Percentiles rank a stretch among this genome's conserved stretches.
phyloP scores from a whole-genome alignment of 768 basidiomycete genomes.

The Amanita brunnescens region DNA sequence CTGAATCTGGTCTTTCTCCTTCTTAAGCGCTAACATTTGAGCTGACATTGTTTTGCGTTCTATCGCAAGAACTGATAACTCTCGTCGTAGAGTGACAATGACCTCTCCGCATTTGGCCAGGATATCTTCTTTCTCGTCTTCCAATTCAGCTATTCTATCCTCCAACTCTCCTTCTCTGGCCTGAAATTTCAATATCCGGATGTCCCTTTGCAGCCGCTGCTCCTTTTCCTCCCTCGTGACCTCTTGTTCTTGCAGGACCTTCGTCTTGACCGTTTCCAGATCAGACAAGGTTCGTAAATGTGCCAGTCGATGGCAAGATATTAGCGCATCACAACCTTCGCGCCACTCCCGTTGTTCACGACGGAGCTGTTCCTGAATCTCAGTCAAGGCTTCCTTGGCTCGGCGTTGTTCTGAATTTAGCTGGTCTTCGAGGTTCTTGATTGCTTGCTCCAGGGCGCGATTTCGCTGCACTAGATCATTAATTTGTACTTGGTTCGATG shows the following conservation, averaged over 20 bases:
- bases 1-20: constrained; percentile 39
- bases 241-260: constrained; percentile 47
- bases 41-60: constrained; percentile 32
- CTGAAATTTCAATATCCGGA: constrained; percentile 60
- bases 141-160: constrained; percentile 39
- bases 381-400: constrained; percentile 30
- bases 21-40: constrained; percentile 27
- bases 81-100: constrained; percentile 22
- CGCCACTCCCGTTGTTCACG: constrained; percentile 51
- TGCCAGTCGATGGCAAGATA: constrained; percentile 56
- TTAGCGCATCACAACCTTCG: constrained; percentile 52
- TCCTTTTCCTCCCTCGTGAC: constrained; percentile 47
- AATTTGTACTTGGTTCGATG: constrained; percentile 59
- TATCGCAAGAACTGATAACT: constrained; percentile 20
- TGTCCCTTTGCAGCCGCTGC: constrained; percentile 53
- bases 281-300: constrained; percentile 47
- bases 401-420: constrained; percentile 34
- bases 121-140: constrained; percentile 33
- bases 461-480: constrained; percentile 65
- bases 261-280: constrained; percentile 43
- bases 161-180: constrained; percentile 54
- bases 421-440: constrained; percentile 45
- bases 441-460: constrained; percentile 52
- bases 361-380: constrained; percentile 41
- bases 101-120: constrained; percentile 17